A percentile compares a stretch with the other conserved stretches of the same genome.
Evolutionary conservation across 2,329 filamentous ascomycete species (phyloP).

Genomic region (Hymenotorrendiella dingleyae): DNA sequence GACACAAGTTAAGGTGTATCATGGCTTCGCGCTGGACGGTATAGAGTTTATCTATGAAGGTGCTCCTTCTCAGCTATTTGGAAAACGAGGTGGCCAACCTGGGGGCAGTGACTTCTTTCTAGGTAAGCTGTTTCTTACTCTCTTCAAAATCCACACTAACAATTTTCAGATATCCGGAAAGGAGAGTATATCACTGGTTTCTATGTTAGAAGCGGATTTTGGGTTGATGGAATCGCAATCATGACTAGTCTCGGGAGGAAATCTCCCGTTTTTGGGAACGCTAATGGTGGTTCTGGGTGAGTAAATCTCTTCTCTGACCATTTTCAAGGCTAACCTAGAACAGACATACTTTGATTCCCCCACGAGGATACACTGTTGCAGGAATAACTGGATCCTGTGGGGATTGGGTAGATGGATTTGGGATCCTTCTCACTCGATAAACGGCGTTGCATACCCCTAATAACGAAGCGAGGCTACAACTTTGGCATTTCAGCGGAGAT

Average conservation of each 20-base stretch:
- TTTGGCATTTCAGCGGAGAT: conserved; percentile 4
- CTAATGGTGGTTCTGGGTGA: conserved; percentile 74
- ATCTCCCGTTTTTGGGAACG: conserved; percentile 79
- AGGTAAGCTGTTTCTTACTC: conserved; percentile 42
- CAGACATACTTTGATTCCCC: conserved; percentile 84
- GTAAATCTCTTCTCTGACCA: conserved; percentile 33
- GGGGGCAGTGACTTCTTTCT: conserved; percentile 72
- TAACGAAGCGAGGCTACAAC: conserved; percentile 1
- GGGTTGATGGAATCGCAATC: conserved; percentile 86
- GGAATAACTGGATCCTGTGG: conserved; percentile 80
- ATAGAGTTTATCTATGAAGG: conserved; percentile 94
- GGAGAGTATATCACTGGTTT: conserved; percentile 89
- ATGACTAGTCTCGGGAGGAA: conserved; percentile 83
- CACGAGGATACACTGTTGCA: conserved; percentile 80
- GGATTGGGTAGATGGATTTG: conserved; percentile 79
- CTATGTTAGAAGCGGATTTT: conserved; percentile 69
- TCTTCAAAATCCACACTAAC: not conserved
- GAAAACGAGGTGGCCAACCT: conserved; percentile 66
- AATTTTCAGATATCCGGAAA: conserved; percentile 61
- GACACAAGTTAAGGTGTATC: conserved; percentile 68
- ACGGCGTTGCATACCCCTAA: not conserved
- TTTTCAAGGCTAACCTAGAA: conserved; percentile 18
- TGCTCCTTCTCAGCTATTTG: conserved; percentile 76
- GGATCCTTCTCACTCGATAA: conserved; percentile 70
- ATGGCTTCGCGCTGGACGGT: conserved; percentile 72